Percentiles rank a stretch among this genome's conserved stretches.
Evolutionary conservation across 306 rosid genomes (phyloP).

Genomic region (Inga oerstediana): DNA sequence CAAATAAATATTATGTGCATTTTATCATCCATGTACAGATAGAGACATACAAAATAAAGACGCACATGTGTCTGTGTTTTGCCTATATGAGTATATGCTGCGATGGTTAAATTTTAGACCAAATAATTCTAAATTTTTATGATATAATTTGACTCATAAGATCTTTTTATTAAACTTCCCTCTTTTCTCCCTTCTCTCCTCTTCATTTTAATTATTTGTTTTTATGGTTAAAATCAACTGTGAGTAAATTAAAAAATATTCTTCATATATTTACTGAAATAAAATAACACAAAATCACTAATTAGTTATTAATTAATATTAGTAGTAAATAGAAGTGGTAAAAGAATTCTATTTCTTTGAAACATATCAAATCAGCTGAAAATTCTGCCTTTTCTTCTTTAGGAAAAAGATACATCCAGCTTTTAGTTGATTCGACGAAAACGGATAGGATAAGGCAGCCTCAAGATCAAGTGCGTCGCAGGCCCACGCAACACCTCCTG

Average conservation of each 20-base stretch:
- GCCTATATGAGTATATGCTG: too few species aligned
- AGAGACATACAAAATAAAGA: neutral
- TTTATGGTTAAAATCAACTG: too few species aligned
- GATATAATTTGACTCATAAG: neutral
- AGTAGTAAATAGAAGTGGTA: neutral
- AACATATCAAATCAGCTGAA: neutral
- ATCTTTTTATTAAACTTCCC: too few species aligned
- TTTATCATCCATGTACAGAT: neutral
- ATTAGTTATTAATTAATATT: too few species aligned
- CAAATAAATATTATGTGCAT: too few species aligned
- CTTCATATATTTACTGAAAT: too few species aligned
- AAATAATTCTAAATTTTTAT: too few species aligned
- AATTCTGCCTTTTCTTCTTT: slow-evolving; percentile 3
- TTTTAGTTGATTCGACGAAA: neutral
- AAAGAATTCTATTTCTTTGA: neutral
- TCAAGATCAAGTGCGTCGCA: neutral
- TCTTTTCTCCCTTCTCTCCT: neutral
- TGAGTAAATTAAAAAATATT: too few species aligned
- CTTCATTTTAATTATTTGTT: too few species aligned
- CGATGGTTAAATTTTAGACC: neutral
- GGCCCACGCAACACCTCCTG: neutral
- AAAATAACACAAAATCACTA: too few species aligned
- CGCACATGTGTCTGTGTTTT: neutral
- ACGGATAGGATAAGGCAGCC: neutral
- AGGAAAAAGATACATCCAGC: neutral